Evolutionary conservation across 2,329 filamentous ascomycete species (phyloP).

Genomic region (Colletotrichum orchidophilum): DNA sequence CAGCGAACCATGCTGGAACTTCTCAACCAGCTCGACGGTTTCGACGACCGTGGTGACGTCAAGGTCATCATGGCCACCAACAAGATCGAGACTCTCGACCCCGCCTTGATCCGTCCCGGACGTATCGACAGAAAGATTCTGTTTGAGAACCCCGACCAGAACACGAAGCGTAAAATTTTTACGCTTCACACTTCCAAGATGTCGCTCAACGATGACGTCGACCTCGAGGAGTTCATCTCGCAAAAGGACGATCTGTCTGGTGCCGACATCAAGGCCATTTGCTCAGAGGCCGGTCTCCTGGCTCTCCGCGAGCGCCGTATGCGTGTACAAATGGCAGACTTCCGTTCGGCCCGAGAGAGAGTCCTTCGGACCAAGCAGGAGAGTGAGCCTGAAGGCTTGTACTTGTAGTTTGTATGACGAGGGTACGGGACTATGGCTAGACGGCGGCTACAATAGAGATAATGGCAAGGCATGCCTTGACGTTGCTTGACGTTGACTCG

Average conservation of each 20-base stretch:
- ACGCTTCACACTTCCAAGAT: constrained; percentile 98
- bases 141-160: constrained; percentile 77
- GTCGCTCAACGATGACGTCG: constrained; percentile 95
- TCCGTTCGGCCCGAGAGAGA: constrained; percentile 89
- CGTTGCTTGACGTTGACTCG: constrained; percentile 4
- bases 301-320: constrained; percentile 94
- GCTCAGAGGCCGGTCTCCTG: constrained; percentile 94
- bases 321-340: constrained; percentile 99
- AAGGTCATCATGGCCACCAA: constrained; percentile 99
- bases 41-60: constrained; percentile 97
- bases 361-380: constrained; percentile 99
- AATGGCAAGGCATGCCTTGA: constrained; percentile 25
- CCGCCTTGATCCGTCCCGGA: constrained; percentile 93
- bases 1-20: constrained; percentile 99
- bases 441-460: constrained; percentile 26
- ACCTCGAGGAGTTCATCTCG: constrained; percentile 96
- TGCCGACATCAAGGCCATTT: constrained; percentile 99
- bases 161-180: constrained; percentile 98
- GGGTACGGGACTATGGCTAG: constrained; percentile 2
- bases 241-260: constrained; percentile 98
- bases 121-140: constrained; percentile 98
- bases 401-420: constrained; percentile 74
- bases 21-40: constrained; percentile 97
- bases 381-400: constrained; percentile 97
- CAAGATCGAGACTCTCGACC: constrained; percentile 98